phyloP scores from a whole-genome alignment of 495 filamentous ascomycete genomes.

The Cetradonia linearis region DNA sequence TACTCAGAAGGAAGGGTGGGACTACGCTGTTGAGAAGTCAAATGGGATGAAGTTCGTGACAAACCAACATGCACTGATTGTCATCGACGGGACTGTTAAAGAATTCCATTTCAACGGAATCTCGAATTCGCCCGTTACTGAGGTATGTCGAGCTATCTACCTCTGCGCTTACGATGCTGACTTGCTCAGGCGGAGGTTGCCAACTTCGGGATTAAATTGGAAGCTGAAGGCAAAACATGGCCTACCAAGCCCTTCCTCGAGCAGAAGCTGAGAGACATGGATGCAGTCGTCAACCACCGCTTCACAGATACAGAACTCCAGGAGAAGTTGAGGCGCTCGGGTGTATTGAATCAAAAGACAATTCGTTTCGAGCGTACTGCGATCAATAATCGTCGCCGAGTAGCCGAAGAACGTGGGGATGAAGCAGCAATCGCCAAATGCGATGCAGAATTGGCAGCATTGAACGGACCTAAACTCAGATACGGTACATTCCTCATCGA shows the following conservation, averaged over 20 bases:
- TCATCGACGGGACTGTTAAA: conserved; percentile 65
- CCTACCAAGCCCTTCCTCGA: conserved; percentile 56
- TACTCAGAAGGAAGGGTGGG: conserved; percentile 48
- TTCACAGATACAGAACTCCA: conserved; percentile 75
- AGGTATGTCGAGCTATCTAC: conserved; percentile 7
- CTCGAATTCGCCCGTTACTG: conserved; percentile 21
- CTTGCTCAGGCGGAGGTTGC: conserved; percentile 57
- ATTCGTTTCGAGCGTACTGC: conserved; percentile 54
- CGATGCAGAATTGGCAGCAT: conserved; percentile 55
- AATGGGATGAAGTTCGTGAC: conserved; percentile 64
- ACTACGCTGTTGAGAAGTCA: conserved; percentile 63
- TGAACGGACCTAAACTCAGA: conserved; percentile 59
- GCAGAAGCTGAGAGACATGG: conserved; percentile 71
- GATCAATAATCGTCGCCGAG: conserved; percentile 49
- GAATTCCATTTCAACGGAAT: conserved; percentile 66
- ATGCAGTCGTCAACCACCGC: conserved; percentile 59
- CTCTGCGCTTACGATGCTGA: conserved; percentile 23
- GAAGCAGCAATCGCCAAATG: conserved; percentile 47
- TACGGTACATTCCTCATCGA: conserved; percentile 51
- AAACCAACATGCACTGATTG: conserved; percentile 61
- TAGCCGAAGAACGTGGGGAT: conserved; percentile 54
- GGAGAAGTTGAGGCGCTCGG: conserved; percentile 61
- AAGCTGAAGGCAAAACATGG: conserved; percentile 57
- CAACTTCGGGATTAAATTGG: conserved; percentile 68
- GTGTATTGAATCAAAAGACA: conserved; percentile 48